phyloP scores from a whole-genome alignment of 2,329 filamentous ascomycete species.

The Acarospora socialis region DNA sequence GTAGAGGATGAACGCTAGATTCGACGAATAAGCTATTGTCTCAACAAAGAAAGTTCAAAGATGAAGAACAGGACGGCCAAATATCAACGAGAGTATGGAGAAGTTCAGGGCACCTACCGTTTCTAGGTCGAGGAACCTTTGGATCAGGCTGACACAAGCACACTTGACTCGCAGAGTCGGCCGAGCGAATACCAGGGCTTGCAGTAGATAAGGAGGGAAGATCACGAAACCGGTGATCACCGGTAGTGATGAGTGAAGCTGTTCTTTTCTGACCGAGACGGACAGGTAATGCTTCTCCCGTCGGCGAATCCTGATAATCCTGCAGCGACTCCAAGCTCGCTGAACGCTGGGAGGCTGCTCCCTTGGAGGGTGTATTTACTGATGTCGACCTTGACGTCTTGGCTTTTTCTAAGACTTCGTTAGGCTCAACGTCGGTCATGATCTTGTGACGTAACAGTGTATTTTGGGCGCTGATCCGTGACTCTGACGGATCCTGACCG shows the following conservation, averaged over 20 bases:
- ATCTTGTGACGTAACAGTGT: conserved; percentile 29
- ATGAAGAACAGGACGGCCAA: conserved; percentile 14
- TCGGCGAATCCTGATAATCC: conserved; percentile 7
- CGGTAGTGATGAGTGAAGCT: conserved; percentile 18
- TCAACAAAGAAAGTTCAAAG: conserved; percentile 8
- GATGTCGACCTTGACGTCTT: conserved; percentile 5
- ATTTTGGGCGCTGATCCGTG: conserved; percentile 20
- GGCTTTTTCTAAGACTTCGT: conserved; percentile 12
- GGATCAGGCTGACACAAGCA: conserved; percentile 58
- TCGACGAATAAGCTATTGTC: conserved; percentile 17
- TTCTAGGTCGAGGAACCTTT: conserved; percentile 56
- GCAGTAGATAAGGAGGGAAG: conserved; percentile 4
- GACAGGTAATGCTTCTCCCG: conserved; percentile 6
- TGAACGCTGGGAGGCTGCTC: conserved; percentile 1
- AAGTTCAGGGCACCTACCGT: conserved; percentile 39
- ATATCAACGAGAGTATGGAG: conserved; percentile 4
- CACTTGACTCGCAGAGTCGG: conserved; percentile 36
- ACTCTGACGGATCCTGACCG: conserved; percentile 21
- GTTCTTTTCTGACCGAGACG: conserved; percentile 21
- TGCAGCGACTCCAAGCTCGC: conserved; percentile 5
- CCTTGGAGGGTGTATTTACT: conserved; percentile 4
- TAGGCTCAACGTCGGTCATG: conserved; percentile 23
- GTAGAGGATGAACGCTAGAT: conserved; percentile 88
- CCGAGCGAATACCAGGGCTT: conserved; percentile 18
- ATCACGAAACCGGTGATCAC: conserved; percentile 13